Evolutionary conservation across 1,284 basidiomycete genomes (phyloP).

Genomic region (Singerocomus rubriflavus): DNA sequence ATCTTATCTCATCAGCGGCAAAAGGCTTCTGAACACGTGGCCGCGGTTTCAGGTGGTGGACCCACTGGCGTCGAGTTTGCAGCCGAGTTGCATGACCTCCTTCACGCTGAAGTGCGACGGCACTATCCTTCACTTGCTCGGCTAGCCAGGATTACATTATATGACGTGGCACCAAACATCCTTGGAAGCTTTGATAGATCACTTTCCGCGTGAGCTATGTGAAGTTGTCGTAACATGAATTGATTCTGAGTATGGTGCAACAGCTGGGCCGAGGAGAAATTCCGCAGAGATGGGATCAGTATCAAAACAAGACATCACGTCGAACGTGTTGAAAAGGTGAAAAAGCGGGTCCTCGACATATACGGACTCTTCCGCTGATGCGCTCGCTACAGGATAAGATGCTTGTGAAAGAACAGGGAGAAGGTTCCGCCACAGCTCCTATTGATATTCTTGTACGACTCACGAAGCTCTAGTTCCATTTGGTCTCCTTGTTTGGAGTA

Average conservation of each 20-base stretch:
- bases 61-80: slow-evolving; percentile 83
- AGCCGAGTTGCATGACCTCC: slow-evolving; percentile 83
- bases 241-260: slow-evolving; percentile 13
- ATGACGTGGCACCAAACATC: slow-evolving; percentile 80
- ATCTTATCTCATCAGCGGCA: background rate
- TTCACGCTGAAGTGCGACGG: slow-evolving; percentile 70
- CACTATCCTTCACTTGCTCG: slow-evolving; percentile 64
- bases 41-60: slow-evolving; percentile 50
- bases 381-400: slow-evolving; percentile 44
- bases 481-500: slow-evolving; percentile 85
- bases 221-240: slow-evolving; percentile 3
- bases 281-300: slow-evolving; percentile 74
- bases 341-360: slow-evolving; percentile 8
- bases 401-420: slow-evolving; percentile 62
- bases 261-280: slow-evolving; percentile 71
- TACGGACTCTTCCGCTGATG: slow-evolving; percentile 17
- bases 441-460: slow-evolving; percentile 17
- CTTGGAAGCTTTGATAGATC: slow-evolving; percentile 76
- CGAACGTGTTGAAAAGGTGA: slow-evolving; percentile 67
- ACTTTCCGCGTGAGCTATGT: slow-evolving; percentile 53
- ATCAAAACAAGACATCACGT: slow-evolving; percentile 80
- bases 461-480: slow-evolving; percentile 54
- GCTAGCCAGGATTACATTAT: slow-evolving; percentile 69
- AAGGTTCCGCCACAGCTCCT: slow-evolving; percentile 38
- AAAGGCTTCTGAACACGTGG: slow-evolving; percentile 4